phyloP scores from a whole-genome alignment of 495 filamentous ascomycete species.

The Usnea hakonensis region DNA sequence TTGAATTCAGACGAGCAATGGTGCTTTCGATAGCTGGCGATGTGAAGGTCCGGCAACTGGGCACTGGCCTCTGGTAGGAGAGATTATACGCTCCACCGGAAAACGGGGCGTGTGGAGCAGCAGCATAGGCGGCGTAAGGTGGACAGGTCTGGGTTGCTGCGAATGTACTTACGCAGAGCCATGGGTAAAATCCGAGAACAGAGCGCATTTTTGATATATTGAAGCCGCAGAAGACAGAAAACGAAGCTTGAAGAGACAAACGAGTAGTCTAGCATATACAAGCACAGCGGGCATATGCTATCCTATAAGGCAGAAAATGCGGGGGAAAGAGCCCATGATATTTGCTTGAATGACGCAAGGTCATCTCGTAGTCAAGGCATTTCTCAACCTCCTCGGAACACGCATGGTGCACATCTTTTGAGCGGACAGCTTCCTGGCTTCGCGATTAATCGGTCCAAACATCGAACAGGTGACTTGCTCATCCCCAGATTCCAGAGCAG shows the following conservation, averaged over 20 bases:
- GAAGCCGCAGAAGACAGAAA: not conserved
- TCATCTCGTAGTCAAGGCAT: no score
- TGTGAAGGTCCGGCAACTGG: constrained; percentile 53
- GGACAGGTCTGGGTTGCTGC: constrained; percentile 23
- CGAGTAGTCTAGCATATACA: not conserved
- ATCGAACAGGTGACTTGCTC: not conserved
- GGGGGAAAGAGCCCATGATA: constrained; percentile 1
- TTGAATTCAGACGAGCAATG: constrained; percentile 37
- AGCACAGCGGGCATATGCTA: not conserved
- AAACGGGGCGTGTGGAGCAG: constrained; percentile 27
- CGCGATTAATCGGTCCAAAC: not conserved
- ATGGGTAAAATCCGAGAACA: not conserved
- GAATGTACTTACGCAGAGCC: not conserved
- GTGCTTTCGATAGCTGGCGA: constrained; percentile 43
- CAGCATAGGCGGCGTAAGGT: constrained; percentile 32
- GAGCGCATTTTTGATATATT: not conserved
- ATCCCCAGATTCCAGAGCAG: not conserved
- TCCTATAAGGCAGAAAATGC: not conserved
- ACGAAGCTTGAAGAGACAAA: not conserved
- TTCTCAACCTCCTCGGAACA: no score
- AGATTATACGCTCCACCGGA: constrained; percentile 38
- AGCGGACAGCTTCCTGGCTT: not conserved
- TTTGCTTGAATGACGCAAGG: not conserved
- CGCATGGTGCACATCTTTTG: not conserved
- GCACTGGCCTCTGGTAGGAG: constrained; percentile 47